phyloP scores from a whole-genome alignment of 441 rosid species.

The Breynia disticha region DNA sequence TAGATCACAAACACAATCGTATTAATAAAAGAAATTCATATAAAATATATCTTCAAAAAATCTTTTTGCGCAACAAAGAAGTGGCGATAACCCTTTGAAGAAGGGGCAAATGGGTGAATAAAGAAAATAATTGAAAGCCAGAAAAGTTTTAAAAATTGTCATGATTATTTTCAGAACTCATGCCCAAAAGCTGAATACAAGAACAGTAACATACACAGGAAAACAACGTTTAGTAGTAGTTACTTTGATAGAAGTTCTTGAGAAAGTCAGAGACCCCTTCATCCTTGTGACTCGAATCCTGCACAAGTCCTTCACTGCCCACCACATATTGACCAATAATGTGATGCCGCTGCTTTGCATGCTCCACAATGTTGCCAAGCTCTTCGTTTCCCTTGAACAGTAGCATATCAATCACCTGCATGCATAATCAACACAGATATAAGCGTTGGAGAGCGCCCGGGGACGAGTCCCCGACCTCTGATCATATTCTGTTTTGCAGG shows the following conservation, averaged over 20 bases:
- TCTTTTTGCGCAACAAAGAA: too few relatives aligned
- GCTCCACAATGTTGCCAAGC: constrained; percentile 67
- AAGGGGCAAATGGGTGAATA: too few relatives aligned
- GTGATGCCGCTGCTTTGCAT: constrained; percentile 98
- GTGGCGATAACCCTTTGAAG: too few relatives aligned
- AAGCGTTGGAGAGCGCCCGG: too few relatives aligned
- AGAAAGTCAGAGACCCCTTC: constrained; percentile 68
- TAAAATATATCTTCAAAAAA: too few relatives aligned
- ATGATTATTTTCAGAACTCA: constrained; percentile 22
- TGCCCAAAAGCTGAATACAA: constrained; percentile 5
- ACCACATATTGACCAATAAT: constrained; percentile 81
- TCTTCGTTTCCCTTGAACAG: constrained; percentile 93
- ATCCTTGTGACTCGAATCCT: constrained; percentile 59
- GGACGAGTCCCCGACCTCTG: too few relatives aligned
- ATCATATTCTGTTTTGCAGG: too few relatives aligned
- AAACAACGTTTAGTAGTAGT: constrained; percentile 50
- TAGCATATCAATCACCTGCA: constrained; percentile 93
- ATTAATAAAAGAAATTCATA: too few relatives aligned
- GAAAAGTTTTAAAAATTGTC: too few relatives aligned
- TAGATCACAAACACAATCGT: too few relatives aligned
- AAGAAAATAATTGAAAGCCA: too few relatives aligned
- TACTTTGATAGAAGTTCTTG: constrained; percentile 78
- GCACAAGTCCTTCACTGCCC: constrained; percentile 59
- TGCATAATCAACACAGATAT: constrained; percentile 6
- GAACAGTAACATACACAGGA: background rate